Conservation (phyloP, 2,329 filamentous ascomycete genomes). For the Colletotrichum sp. region DNA sequence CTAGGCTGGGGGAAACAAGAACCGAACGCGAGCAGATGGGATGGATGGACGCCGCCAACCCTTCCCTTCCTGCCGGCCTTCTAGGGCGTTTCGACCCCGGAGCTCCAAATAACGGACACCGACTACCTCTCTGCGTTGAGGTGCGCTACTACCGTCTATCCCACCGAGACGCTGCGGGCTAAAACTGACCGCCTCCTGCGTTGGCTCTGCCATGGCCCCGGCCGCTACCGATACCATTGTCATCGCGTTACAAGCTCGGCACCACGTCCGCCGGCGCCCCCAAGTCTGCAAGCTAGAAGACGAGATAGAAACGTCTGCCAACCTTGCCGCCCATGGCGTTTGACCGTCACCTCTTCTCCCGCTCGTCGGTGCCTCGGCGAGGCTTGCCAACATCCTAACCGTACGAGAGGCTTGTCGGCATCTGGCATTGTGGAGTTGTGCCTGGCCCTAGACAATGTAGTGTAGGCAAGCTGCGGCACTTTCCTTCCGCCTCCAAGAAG, state of each 20-base stretch:
- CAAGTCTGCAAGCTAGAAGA: neutral
- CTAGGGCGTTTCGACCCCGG: neutral
- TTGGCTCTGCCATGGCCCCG: neutral
- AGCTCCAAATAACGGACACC: neutral
- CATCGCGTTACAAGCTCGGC: neutral
- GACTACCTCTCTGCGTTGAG: neutral
- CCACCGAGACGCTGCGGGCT: neutral
- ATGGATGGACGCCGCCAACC: neutral
- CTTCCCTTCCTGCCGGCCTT: neutral
- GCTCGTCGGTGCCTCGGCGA: neutral
- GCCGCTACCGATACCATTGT: neutral
- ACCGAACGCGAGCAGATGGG: neutral
- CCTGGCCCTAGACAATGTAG: neutral
- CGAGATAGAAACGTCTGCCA: neutral
- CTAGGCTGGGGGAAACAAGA: neutral
- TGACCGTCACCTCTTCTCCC: neutral
- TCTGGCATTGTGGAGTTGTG: neutral
- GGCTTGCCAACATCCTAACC: neutral
- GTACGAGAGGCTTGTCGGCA: neutral
- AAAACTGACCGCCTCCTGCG: neutral
- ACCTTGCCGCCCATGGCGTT: neutral
- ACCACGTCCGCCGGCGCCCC: neutral
- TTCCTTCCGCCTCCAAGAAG: neutral
- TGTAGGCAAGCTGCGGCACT: neutral
- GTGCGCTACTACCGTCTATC: neutral